A percentile compares a stretch with the other conserved stretches of the same genome.
Evolutionary conservation across 768 basidiomycete species (phyloP).

Genomic region (Chalciporus sphaerocephalus): DNA sequence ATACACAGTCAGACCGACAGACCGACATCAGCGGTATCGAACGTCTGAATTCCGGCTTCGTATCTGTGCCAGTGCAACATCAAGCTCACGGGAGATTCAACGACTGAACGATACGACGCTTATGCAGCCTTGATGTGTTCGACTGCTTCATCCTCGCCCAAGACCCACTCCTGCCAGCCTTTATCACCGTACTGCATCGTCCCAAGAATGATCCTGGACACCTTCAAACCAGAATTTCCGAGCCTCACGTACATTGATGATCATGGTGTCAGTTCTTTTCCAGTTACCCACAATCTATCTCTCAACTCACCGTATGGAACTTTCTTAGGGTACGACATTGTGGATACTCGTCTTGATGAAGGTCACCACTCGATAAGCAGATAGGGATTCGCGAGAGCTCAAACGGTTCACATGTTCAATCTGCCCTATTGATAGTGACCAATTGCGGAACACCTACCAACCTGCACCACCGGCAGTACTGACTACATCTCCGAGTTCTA

Average conservation of each 20-base stretch:
- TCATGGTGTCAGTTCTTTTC: background rate
- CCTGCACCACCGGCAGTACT: no score
- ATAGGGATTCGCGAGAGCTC: no score
- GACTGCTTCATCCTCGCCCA: conserved; percentile 42
- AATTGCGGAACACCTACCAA: no score
- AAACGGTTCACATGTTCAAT: background rate
- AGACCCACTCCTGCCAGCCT: conserved; percentile 53
- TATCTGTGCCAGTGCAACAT: conserved; percentile 21
- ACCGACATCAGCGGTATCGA: conserved; percentile 33
- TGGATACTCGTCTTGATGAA: background rate
- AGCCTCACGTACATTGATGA: conserved; percentile 36
- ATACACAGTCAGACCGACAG: background rate
- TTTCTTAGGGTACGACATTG: conserved; percentile 24
- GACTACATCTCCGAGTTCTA: no score
- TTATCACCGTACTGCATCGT: conserved; percentile 43
- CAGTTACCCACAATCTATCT: background rate
- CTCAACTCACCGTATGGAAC: conserved; percentile 32
- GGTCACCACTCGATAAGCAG: background rate
- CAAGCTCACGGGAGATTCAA: background rate
- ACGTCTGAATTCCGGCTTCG: conserved; percentile 34
- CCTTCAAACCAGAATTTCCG: conserved; percentile 47
- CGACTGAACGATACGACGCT: conserved; percentile 4
- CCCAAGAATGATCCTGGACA: conserved; percentile 49
- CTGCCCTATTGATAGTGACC: conserved; percentile 19
- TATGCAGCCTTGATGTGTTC: conserved; percentile 48